Base-by-base conservation (phyloP, 1,284 basidiomycete genomes). In the Vanrija pseudolonga region DNA sequence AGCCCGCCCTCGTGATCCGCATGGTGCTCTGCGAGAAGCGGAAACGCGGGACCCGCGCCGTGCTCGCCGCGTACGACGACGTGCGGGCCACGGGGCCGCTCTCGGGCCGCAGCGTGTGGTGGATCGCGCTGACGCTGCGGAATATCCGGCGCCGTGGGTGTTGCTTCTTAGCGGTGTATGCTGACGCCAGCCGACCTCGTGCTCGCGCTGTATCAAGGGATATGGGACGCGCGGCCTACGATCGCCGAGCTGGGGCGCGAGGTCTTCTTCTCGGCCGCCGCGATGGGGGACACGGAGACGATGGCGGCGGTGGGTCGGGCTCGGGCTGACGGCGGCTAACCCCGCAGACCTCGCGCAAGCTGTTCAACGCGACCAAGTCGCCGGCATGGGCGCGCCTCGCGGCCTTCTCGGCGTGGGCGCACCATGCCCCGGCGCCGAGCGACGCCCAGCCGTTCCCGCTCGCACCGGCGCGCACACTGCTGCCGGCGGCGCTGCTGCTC, bases 1-100 rank as follows among this genome's bases (percentile, higher is more conserved):
- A 73, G 55, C 68, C 70, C n/a, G 71, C 64, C 1, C 53, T 73
- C 6, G 64, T 61, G 19, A 6, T 71, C 7, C 65, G 66, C n/a
- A 64, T 70, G 58, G 63, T 63, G 19, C 59, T 74, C n/a, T 37
- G 58, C 5, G 56, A 65, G 28, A 56, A 60, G 50, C 56, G 44
- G 6, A 57, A 59, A 1, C 41, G n/a, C 2, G 45, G 57, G 18
- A 28, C 49, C 8, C 50, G 55, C 19, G 48, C 50, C 24, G 59
- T 71, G 0, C 46, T 72, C 38, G 47, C 48, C 26, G 54, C 61
- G 0, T 69, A 61, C 45, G 50, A 61, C 20, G 57, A 59, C 17
- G 61, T 70, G 17, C 57, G 61, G 47, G 38, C 45, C 36, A 64
- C 63, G 5, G 68, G 61, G 8, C 58, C 62, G 26, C 47, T 70